Base-by-base conservation (phyloP, 257 asterid genomes). In the Solanum piurae region DNA sequence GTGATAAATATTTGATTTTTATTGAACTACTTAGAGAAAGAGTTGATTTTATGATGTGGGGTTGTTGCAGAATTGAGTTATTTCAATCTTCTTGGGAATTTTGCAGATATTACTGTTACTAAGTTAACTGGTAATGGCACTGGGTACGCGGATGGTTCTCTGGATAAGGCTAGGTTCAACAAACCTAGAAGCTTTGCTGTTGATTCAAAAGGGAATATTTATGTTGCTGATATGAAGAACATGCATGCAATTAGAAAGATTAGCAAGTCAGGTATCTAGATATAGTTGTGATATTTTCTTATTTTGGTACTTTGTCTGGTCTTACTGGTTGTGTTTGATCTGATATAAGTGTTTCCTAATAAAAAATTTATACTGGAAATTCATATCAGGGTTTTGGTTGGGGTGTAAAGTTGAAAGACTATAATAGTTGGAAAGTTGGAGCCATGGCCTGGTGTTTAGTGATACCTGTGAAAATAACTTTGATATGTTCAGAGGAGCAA, bases 181-280 rank as follows among this genome's bases (percentile, higher is more conserved):
- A 93, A 90, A 90, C 96, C 98, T 2, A 87, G 58, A 90, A 95
- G 96, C 89, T 95, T 96, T 87, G 95, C 96, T 0, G 93, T 94
- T 89, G 99, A 96, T 94, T 90, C 64, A 88, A 92, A 49, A 20
- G 98, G 98, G 73, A 96, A 96, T 89, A 84, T 95, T 25, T 96
- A 96, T 86, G 96, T 95, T 38, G 98, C 98, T 49, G 98, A 96
- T 86, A 1, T 73, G 25, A 87, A 60, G 88, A 87, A 75, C 82
- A 94, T 92, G 86, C 93, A 89, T 91, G 93, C 93, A 40, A 92
- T 96, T 86, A 91, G 99, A 90, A 96, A 93, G 93, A 94, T 96
- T 79, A 90, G 94, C 83, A 90, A 90, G 89, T 90, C 98, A 89
- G 98, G 99, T 92, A 85, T 36, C 76, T 88, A 31, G 33, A 46